These are phyloP conservation scores for Thymus quinquecostatus DNA, from an alignment of 257 asterid genomes.

Conservation along the genomic window DNA sequence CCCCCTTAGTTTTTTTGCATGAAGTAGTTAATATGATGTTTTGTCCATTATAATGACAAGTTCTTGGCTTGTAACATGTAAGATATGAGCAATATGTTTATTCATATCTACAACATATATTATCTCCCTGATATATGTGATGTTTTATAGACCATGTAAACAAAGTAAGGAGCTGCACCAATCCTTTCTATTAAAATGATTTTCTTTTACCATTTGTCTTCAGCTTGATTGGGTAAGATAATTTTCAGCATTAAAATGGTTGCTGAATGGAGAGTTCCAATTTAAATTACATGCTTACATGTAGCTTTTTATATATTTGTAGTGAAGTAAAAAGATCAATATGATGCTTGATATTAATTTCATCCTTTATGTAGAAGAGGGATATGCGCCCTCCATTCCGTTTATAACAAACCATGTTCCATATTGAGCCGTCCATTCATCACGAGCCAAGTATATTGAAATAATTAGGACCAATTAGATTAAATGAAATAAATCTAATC, in stretches of 20 bases:
- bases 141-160: background rate
- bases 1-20: background rate
- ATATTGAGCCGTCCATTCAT: no score
- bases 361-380: background rate
- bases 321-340: constrained; percentile 1
- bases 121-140: constrained; percentile 1
- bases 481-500: no score
- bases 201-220: no score
- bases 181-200: background rate
- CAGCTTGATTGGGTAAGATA: background rate
- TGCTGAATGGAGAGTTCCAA: background rate
- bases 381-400: background rate
- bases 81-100: background rate
- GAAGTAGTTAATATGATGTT: background rate
- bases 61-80: background rate
- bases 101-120: background rate
- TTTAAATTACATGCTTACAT: background rate
- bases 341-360: background rate
- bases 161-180: background rate
- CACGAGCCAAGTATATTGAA: no score
- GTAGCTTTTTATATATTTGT: background rate
- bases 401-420: no score
- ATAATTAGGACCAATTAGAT: no score
- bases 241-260: constrained; percentile 2
- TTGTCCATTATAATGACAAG: constrained; percentile 12